phyloP scores from a whole-genome alignment of 768 basidiomycete species.

The Tephrocybe rancida region DNA sequence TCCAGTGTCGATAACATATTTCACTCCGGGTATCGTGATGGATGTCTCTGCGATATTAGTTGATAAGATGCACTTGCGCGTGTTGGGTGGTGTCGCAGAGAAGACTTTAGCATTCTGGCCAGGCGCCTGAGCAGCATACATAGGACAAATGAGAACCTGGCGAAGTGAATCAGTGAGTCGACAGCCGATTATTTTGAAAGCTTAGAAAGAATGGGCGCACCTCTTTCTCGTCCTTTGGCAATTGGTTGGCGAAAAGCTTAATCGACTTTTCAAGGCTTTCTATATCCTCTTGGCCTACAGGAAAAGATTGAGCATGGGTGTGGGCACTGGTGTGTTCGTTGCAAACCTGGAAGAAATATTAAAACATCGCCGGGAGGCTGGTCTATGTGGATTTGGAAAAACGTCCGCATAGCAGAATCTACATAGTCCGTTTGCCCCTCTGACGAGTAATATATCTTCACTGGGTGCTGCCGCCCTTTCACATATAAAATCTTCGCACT shows the following conservation, averaged over 20 bases:
- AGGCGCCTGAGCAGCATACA: slow-evolving; percentile 87
- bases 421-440: slow-evolving; percentile 80
- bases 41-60: slow-evolving; percentile 99
- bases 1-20: slow-evolving; percentile 95
- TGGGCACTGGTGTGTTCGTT: not conserved
- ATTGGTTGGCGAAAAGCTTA: slow-evolving; percentile 62
- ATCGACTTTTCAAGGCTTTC: slow-evolving; percentile 84
- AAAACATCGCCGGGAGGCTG: slow-evolving; percentile 86
- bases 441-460: slow-evolving; percentile 79
- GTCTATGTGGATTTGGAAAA: slow-evolving; percentile 90
- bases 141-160: slow-evolving; percentile 74
- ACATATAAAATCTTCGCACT: slow-evolving; percentile 91
- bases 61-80: slow-evolving; percentile 90
- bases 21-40: slow-evolving; percentile 95
- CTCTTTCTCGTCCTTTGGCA: slow-evolving; percentile 58
- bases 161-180: not conserved
- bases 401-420: slow-evolving; percentile 88
- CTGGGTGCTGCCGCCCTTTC: slow-evolving; percentile 91
- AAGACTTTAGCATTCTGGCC: slow-evolving; percentile 83
- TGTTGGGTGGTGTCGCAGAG: slow-evolving; percentile 57
- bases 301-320: not conserved
- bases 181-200: not conserved
- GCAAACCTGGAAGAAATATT: slow-evolving; percentile 85
- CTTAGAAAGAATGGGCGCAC: slow-evolving; percentile 35
- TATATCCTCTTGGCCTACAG: slow-evolving; percentile 93